A percentile compares a stretch with the other conserved stretches of the same genome.
Conservation (phyloP, 495 filamentous ascomycete species). For the Talaromyces liani region DNA sequence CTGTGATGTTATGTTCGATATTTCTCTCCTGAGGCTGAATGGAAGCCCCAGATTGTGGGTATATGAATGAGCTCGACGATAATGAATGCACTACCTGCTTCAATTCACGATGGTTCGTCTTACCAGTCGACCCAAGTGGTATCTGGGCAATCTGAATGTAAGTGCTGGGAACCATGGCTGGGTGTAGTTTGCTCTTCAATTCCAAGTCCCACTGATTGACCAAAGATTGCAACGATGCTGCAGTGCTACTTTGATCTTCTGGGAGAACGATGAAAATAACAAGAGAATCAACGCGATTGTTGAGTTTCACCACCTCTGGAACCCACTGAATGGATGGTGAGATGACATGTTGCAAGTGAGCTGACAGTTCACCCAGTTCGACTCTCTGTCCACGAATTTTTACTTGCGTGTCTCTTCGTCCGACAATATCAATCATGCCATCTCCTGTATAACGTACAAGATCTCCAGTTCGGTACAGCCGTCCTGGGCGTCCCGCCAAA, state of each 20-base stretch:
- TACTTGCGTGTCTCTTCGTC: conserved; percentile 81
- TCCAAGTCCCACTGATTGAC: not conserved
- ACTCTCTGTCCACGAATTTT: conserved; percentile 95
- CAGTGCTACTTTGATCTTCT: not conserved
- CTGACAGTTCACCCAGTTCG: conserved; percentile 90
- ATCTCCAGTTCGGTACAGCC: conserved; percentile 5
- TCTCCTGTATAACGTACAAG: conserved; percentile 48
- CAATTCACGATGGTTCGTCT: conserved; percentile 21
- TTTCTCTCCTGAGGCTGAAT: too few species aligned
- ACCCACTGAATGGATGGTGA: conserved; percentile 53
- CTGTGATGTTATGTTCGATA: too few species aligned
- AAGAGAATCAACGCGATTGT: not conserved
- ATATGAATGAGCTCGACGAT: conserved; percentile 10
- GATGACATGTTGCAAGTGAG: conserved; percentile 48
- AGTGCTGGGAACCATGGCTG: conserved; percentile 27
- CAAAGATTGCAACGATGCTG: not conserved
- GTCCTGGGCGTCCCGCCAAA: not conserved
- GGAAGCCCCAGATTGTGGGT: too few species aligned
- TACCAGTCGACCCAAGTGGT: conserved; percentile 27
- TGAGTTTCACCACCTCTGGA: not conserved
- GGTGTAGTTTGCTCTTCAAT: not conserved
- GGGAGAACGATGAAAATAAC: not conserved
- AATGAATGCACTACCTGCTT: not conserved
- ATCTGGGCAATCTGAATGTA: conserved; percentile 26
- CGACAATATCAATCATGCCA: conserved; percentile 67